Base-by-base conservation (phyloP, 306 rosid species). In the Acmispon strigosus region DNA sequence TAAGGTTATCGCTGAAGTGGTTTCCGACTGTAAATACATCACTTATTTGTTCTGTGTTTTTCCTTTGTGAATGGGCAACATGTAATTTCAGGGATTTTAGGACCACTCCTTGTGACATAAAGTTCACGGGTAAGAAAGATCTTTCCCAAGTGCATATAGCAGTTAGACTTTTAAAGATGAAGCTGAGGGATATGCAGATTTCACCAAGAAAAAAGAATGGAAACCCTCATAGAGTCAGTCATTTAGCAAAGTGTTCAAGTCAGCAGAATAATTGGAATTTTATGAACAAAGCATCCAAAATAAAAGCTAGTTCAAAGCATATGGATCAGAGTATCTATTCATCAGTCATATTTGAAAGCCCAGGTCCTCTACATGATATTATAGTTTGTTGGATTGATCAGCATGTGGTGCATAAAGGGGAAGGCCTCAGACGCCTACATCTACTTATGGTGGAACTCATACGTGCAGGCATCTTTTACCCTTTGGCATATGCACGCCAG, bases 351-450 rank as follows among this genome's bases (percentile, higher is more conserved):
- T 85, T 85, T 76, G 96, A 90, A 74, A 90, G 98, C 76, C 98
- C 98, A 6, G 96, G 98, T 62, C 89, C 97, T 41, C 85, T 93
- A 13, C 98, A 93, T 64, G 97, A 93, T 83, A 86, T 90, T 70
- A 53, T 93, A 60, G 97, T 90, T 44, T 90, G 98, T 77, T 93
- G 98, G 98, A 90, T 93, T 78, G 98, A 93, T 84, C 98, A 93
- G 73, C 97, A 93, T 83, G 84, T 80, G 54, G 89, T 88, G 63
- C 87, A 75, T 64, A 85, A 88, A 79, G 89, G 93, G 59, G 91
- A 86, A 80, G 97, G 93, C 44, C 76, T 77, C 76, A 84, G 85
- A 55, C 85, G 90, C 56, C 77, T 90, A 27, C 91, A 88, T 67
- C 82, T 93, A 61, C 86, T 88, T 65, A 80, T 90, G 8, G 80